phyloP scores from a whole-genome alignment of 2,329 filamentous ascomycete species.

The Neonectria ditissima region DNA sequence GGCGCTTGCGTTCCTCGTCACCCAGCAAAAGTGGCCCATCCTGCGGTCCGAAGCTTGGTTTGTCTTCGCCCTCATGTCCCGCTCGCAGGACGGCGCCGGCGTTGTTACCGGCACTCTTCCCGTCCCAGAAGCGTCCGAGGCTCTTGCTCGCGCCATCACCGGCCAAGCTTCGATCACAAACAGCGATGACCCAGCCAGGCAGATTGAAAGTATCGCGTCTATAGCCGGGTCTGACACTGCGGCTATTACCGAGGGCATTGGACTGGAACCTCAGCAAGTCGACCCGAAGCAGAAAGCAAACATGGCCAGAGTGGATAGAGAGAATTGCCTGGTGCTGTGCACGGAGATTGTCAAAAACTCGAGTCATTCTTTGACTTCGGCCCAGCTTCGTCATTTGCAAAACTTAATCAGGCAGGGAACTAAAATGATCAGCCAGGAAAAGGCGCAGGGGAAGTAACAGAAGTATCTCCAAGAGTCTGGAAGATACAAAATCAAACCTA shows the following conservation, averaged over 20 bases:
- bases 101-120: constrained; percentile 59
- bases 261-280: constrained; percentile 61
- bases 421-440: constrained; percentile 53
- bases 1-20: constrained; percentile 64
- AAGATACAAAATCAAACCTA: not conserved
- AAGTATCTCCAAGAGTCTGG: not conserved
- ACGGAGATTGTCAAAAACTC: constrained; percentile 64
- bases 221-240: constrained; percentile 25
- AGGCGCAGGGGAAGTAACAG: constrained; percentile 23
- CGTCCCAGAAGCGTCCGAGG: constrained; percentile 55
- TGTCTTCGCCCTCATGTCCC: constrained; percentile 70
- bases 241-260: constrained; percentile 50
- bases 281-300: constrained; percentile 57
- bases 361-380: constrained; percentile 54
- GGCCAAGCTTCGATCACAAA: constrained; percentile 50
- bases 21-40: constrained; percentile 68
- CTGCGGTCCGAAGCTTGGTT: constrained; percentile 73
- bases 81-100: constrained; percentile 61
- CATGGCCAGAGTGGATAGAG: constrained; percentile 66
- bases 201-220: constrained; percentile 33
- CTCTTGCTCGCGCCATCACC: constrained; percentile 62
- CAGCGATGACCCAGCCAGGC: constrained; percentile 27
- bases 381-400: constrained; percentile 57
- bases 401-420: constrained; percentile 64
- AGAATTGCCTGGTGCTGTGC: constrained; percentile 71